Percentiles rank a stretch among this genome's conserved stretches.
phyloP scores from a whole-genome alignment of 116 monocot genomes.

The Trichopus zeylanicus region DNA sequence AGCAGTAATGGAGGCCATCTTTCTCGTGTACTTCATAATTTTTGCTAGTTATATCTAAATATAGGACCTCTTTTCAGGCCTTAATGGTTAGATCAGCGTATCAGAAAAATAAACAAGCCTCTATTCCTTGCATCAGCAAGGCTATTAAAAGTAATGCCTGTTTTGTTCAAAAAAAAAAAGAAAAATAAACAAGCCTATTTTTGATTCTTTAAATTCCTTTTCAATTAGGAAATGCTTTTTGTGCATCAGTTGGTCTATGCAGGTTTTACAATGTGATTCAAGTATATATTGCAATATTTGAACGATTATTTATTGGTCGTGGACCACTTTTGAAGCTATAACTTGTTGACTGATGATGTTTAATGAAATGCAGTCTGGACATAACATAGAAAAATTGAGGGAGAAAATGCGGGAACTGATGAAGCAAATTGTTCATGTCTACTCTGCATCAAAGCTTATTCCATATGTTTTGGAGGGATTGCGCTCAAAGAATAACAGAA shows the following conservation, averaged over 20 bases:
- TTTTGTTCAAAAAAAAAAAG: too few species aligned
- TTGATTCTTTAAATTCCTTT: too few species aligned
- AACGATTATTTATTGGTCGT: neutral
- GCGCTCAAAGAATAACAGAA: slow-evolving; percentile 95
- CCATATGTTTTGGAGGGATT: slow-evolving; percentile 88
- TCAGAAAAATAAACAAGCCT: too few species aligned
- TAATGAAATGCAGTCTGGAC: slow-evolving; percentile 76
- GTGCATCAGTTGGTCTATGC: slow-evolving; percentile 35
- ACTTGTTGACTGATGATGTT: slow-evolving; percentile 2
- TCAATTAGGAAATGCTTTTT: too few species aligned
- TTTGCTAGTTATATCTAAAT: too few species aligned
- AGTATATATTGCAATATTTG: neutral
- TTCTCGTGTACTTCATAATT: too few species aligned
- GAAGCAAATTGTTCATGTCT: slow-evolving; percentile 77
- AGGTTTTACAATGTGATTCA: neutral
- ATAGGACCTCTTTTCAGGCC: too few species aligned
- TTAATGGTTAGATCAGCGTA: too few species aligned
- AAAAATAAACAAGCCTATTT: too few species aligned
- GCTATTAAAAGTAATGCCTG: too few species aligned
- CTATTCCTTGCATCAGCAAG: too few species aligned
- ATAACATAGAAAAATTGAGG: slow-evolving; percentile 93
- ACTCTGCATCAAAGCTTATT: slow-evolving; percentile 74
- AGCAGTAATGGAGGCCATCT: too few species aligned
- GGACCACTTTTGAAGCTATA: neutral
- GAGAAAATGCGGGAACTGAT: slow-evolving; percentile 95